A percentile compares a stretch with the other conserved stretches of the same genome.
These are phyloP conservation scores for Colletotrichum echinochloae DNA, from an alignment of 2,329 filamentous ascomycete genomes.

Conservation along the genomic window DNA sequence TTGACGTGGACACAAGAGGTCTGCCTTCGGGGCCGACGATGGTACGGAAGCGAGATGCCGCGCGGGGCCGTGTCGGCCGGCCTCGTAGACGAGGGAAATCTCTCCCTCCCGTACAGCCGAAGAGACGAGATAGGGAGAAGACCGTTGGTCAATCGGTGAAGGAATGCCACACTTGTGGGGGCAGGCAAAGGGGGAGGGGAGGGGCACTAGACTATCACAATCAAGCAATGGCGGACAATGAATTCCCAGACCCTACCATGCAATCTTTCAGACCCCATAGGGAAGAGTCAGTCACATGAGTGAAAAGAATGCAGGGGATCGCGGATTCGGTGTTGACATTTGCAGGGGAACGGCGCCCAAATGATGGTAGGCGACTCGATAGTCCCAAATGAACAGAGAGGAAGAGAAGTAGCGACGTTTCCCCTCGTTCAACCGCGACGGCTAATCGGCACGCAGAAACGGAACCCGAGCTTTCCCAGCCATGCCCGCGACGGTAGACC, in stretches of 20 bases:
- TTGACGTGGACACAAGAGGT: neutral
- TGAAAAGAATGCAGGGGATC: neutral
- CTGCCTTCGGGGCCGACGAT: neutral
- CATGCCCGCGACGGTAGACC: neutral
- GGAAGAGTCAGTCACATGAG: neutral
- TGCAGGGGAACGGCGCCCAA: neutral
- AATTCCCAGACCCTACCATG: neutral
- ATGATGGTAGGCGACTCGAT: neutral
- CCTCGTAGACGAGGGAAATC: neutral
- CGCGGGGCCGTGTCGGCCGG: conserved; percentile 10
- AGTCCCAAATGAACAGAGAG: neutral
- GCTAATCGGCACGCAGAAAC: conserved; percentile 5
- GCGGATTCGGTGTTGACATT: neutral
- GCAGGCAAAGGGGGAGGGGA: neutral
- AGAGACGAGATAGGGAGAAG: neutral
- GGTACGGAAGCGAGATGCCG: conserved; percentile 6
- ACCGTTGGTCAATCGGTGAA: neutral
- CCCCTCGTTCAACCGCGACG: neutral
- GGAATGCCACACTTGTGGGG: conserved; percentile 1
- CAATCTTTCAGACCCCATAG: conserved; percentile 1
- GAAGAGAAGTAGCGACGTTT: neutral
- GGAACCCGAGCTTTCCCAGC: neutral
- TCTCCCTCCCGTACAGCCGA: neutral
- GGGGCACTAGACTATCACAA: conserved; percentile 19
- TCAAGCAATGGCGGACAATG: conserved; percentile 15